phyloP scores from a whole-genome alignment of 352 stramenopile genomes.

The Phytophthora chlamydospora region DNA sequence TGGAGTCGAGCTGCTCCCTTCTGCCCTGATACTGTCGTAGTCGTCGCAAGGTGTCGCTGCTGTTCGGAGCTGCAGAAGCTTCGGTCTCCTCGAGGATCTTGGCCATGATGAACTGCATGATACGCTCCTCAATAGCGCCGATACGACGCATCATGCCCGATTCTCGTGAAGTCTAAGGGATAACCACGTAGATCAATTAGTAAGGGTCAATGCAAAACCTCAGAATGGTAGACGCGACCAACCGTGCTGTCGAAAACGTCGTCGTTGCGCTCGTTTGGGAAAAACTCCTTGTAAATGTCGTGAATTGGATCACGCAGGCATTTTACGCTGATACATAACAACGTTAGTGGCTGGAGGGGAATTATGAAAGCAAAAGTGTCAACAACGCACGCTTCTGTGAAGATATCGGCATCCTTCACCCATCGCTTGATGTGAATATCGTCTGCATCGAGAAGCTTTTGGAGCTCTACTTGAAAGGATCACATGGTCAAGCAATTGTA shows the following conservation, averaged over 20 bases:
- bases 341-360: not conserved
- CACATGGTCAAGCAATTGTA: not conserved
- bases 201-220: not conserved
- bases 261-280: constrained; percentile 44
- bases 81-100: constrained; percentile 65
- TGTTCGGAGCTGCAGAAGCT: constrained; percentile 17
- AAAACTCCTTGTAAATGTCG: constrained; percentile 60
- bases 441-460: constrained; percentile 54
- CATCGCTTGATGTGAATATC: constrained; percentile 56
- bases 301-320: constrained; percentile 58
- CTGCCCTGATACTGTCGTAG: constrained; percentile 57
- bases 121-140: constrained; percentile 61
- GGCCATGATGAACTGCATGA: constrained; percentile 67
- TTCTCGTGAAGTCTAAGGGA: constrained; percentile 20
- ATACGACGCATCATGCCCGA: constrained; percentile 49
- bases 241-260: constrained; percentile 53
- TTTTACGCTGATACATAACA: constrained; percentile 40
- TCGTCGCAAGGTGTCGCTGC: constrained; percentile 55
- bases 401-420: constrained; percentile 52
- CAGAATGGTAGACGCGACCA: not conserved
- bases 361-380: not conserved
- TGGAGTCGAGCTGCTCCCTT: constrained; percentile 16
- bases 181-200: not conserved
- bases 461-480: constrained; percentile 44
- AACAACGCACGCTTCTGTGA: constrained; percentile 49